phyloP scores from a whole-genome alignment of 2,329 filamentous ascomycete species.

The Chrysosporium queenslandicum region DNA sequence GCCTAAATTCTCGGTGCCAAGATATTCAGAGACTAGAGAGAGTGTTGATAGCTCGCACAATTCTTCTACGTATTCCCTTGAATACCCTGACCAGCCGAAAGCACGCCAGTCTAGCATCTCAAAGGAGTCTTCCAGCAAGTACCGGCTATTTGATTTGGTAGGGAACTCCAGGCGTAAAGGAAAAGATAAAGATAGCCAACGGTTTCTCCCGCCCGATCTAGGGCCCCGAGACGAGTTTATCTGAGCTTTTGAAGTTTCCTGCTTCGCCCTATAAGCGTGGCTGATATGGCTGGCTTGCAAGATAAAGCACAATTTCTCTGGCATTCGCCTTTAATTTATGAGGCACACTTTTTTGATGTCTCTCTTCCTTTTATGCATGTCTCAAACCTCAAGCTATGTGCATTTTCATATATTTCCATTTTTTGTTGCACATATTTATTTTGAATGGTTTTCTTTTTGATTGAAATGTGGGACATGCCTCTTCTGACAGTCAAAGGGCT shows the following conservation, averaged over 20 bases:
- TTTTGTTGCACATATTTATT: conserved; percentile 7
- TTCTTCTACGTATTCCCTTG: conserved; percentile 39
- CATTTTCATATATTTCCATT: not conserved
- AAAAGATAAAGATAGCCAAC: conserved; percentile 15
- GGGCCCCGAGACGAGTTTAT: conserved; percentile 17
- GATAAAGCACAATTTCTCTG: not conserved
- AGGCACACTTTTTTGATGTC: not conserved
- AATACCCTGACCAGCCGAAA: conserved; percentile 31
- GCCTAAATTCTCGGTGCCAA: conserved; percentile 33
- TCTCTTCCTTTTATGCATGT: not conserved
- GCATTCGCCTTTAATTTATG: not conserved
- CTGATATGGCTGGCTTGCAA: not conserved
- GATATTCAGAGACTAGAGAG: conserved; percentile 33
- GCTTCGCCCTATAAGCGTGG: not conserved
- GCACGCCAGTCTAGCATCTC: conserved; percentile 31
- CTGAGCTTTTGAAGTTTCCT: conserved; percentile 4
- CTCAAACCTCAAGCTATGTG: not conserved
- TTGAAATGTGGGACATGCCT: not conserved
- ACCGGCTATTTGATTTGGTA: conserved; percentile 37
- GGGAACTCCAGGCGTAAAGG: conserved; percentile 15
- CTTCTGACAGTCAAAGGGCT: too few species aligned
- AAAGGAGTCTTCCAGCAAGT: conserved; percentile 33
- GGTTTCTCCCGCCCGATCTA: conserved; percentile 8
- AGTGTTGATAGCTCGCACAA: conserved; percentile 39
- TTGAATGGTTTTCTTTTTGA: not conserved